Evolutionary conservation across 495 filamentous ascomycete species (phyloP), one percentile per base, ranked within the genome.

Genomic region (Podospora anserina): DNA sequence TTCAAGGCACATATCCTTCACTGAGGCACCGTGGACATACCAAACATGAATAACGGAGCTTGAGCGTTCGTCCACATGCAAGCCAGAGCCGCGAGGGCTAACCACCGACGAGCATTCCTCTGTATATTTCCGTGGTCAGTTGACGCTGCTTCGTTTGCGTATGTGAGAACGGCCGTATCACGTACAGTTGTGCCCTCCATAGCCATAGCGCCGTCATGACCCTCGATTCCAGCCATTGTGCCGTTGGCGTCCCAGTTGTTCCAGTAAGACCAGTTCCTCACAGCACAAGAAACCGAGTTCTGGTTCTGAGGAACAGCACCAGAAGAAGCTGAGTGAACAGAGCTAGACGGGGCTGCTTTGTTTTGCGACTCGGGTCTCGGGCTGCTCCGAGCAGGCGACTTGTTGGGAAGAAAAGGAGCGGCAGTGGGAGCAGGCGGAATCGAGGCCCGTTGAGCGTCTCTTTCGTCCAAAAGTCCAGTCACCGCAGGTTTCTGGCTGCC

Each of bases 1-100:
- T 26, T 26, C 5, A 23, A 58, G 55, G 23, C 23, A 23, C 23
- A 23, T 18, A 26, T 58, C 5, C 3, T 11, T 20, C 4, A n/a
- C 4, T n/a, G 55, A 58, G 11, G 55, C 5, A 19, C n/a, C 18
- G 18, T 39, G 5, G 18, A 55, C 68, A 4, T 66, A 77, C 75
- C 72, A 34, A 75, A 76, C 32, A 77, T 55, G 60, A 69, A 77
- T 32, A 77, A 58, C 2, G 75, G 75, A 34, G 69, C 71, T 61
- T 77, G 75, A 0, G 75, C 75, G 18, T 66, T 72, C 34, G 66
- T 69, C 72, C 72, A 77, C 74, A 76, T 75, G 19, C 64, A 75
- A 11, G 75, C 70, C 18, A 77, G 67, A 2, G 75, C 74, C 4
- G 69, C 61, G 15, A 76, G 28, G 28, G 75, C 74, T 32, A 75